These are phyloP conservation scores for Huntiella savannae DNA, from an alignment of 2,329 filamentous ascomycete species.

Conservation along the genomic window DNA sequence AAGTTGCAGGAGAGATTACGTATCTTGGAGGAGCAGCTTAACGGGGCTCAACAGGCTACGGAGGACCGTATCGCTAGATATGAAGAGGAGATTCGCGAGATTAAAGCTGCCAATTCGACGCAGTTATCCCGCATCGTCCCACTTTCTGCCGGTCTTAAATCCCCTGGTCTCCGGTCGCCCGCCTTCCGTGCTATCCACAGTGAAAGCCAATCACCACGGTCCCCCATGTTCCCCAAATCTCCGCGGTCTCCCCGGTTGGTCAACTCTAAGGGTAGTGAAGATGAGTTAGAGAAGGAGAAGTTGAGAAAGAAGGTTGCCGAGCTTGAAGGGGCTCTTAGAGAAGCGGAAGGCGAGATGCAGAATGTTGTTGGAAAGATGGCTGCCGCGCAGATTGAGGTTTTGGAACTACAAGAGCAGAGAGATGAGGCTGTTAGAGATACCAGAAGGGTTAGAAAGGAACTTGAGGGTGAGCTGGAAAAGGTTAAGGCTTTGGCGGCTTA, in stretches of 20 bases:
- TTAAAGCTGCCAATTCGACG: conserved; percentile 59
- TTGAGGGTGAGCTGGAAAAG: conserved; percentile 37
- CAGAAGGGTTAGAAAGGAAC: conserved; percentile 44
- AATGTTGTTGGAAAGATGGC: conserved; percentile 68
- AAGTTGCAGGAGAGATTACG: conserved; percentile 66
- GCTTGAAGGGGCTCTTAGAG: conserved; percentile 51
- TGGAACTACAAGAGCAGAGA: conserved; percentile 55
- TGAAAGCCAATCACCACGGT: conserved; percentile 19
- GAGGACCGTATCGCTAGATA: conserved; percentile 70
- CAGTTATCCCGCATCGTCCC: conserved; percentile 45
- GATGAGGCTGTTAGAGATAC: conserved; percentile 59
- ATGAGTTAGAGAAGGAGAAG: conserved; percentile 54
- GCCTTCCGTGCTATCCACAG: conserved; percentile 8
- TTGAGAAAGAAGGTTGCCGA: conserved; percentile 66
- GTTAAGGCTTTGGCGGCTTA: conserved; percentile 7
- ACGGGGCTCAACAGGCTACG: conserved; percentile 65
- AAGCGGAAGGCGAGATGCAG: conserved; percentile 56
- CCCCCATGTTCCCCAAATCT: conserved; percentile 19
- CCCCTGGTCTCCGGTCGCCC: conserved; percentile 11
- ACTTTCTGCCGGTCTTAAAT: conserved; percentile 16
- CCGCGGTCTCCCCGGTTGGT: conserved; percentile 28
- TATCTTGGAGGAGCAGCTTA: conserved; percentile 63
- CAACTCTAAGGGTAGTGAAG: conserved; percentile 46
- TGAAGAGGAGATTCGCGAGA: conserved; percentile 60
- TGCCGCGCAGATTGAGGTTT: conserved; percentile 62